phyloP scores from a whole-genome alignment of 139 green algal species.

The Prasinococcaceae sp. region DNA sequence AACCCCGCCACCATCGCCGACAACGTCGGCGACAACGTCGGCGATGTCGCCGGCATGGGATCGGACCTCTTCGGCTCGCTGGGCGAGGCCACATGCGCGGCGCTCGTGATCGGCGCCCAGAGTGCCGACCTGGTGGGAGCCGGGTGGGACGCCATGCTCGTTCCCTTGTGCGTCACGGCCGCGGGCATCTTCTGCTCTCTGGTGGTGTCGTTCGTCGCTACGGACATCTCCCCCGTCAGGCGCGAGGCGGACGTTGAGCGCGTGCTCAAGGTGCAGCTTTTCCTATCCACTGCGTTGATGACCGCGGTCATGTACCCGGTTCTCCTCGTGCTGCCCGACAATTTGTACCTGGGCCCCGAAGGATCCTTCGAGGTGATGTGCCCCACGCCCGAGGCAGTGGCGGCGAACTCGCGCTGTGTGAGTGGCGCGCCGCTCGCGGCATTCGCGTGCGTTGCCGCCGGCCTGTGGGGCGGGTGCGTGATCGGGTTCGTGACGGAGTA shows the following conservation, averaged over 20 bases:
- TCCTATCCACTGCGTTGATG: conserved; percentile 74
- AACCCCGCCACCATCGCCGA: conserved; percentile 97
- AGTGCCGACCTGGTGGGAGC: conserved; percentile 37
- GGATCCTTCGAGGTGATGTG: too few relatives aligned
- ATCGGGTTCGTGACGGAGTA: conserved; percentile 93
- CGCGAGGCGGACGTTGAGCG: conserved; percentile 63
- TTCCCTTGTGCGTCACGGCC: conserved; percentile 63
- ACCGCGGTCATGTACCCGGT: conserved; percentile 45
- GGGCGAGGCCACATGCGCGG: conserved; percentile 87
- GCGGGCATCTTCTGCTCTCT: conserved; percentile 83
- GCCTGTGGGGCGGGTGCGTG: conserved; percentile 84
- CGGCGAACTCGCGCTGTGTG: too few relatives aligned
- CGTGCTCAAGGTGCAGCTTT: conserved; percentile 85
- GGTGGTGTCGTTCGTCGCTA: conserved; percentile 74
- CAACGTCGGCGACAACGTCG: conserved; percentile 98
- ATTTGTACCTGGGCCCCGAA: conserved; percentile 17
- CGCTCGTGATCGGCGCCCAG: conserved; percentile 71
- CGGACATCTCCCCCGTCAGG: conserved; percentile 41
- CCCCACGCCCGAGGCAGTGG: too few relatives aligned
- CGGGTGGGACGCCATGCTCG: conserved; percentile 57
- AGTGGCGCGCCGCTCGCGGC: conserved; percentile 9
- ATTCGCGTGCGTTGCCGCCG: conserved; percentile 70
- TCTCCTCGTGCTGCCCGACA: conserved; percentile 5
- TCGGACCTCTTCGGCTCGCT: conserved; percentile 94
- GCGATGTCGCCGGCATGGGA: conserved; percentile 95